A percentile compares a stretch with the other conserved stretches of the same genome.
Evolutionary conservation across 2,329 filamentous ascomycete genomes (phyloP).

Genomic region (Stachybotrys chartarum): DNA sequence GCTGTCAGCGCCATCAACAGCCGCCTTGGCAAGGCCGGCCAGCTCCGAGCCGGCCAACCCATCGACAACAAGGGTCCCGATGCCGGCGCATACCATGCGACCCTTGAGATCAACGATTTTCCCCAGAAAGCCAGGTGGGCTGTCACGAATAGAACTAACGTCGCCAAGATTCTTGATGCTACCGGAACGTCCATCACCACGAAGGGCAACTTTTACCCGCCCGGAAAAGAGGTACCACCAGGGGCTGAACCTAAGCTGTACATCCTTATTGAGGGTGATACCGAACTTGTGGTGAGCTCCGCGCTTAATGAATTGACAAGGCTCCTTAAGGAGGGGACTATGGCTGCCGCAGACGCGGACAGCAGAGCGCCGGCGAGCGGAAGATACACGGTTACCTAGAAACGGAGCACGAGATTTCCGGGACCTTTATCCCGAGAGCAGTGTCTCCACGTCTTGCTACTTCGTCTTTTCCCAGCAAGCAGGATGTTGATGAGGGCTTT

Average conservation of each 20-base stretch:
- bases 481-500: no score
- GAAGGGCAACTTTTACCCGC: slow-evolving; percentile 83
- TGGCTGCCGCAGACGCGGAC: slow-evolving; percentile 83
- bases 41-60: slow-evolving; percentile 84
- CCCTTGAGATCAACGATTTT: slow-evolving; percentile 98
- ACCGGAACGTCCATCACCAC: slow-evolving; percentile 96
- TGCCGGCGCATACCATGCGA: slow-evolving; percentile 93
- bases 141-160: slow-evolving; percentile 96
- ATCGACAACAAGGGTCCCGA: slow-evolving; percentile 99
- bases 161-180: slow-evolving; percentile 92
- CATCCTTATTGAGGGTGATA: slow-evolving; percentile 95
- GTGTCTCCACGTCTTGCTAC: no score
- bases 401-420: not conserved
- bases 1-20: slow-evolving; percentile 87
- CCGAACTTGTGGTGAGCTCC: slow-evolving; percentile 82
- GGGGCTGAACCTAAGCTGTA: slow-evolving; percentile 88
- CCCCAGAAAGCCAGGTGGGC: slow-evolving; percentile 98
- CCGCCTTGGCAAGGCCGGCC: slow-evolving; percentile 80
- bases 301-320: slow-evolving; percentile 88
- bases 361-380: slow-evolving; percentile 70
- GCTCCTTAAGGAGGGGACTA: slow-evolving; percentile 80
- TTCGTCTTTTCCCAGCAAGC: no score
- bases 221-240: slow-evolving; percentile 71
- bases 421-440: no score
- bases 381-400: slow-evolving; percentile 77